phyloP scores from a whole-genome alignment of 176 grass and related monocot genomes.

The Metroxylon sagu region DNA sequence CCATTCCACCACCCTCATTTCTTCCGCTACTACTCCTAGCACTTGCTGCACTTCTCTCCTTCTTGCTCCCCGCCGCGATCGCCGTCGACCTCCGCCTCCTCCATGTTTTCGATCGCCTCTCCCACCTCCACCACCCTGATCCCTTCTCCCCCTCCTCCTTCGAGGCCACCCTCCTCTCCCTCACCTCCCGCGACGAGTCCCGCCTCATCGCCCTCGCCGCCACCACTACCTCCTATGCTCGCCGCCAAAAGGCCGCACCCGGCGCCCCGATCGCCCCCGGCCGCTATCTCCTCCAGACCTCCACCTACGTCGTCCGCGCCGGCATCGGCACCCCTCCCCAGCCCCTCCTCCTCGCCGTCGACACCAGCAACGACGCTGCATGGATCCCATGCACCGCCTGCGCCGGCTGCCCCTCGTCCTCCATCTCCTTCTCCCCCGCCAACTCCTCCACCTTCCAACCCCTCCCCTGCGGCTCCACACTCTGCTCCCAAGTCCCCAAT shows the following conservation, averaged over 20 bases:
- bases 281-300: constrained; percentile 48
- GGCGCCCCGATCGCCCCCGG: constrained; percentile 72
- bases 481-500: constrained; percentile 53
- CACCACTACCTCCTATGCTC: constrained; percentile 26
- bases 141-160: neutral
- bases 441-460: constrained; percentile 68
- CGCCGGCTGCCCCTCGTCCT: constrained; percentile 41
- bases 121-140: neutral
- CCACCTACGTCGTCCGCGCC: constrained; percentile 75
- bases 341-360: constrained; percentile 53
- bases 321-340: constrained; percentile 65
- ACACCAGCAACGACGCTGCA: constrained; percentile 88
- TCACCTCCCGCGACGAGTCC: constrained; percentile 38
- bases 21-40: too few species aligned
- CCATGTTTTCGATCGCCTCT: constrained; percentile 12
- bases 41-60: too few species aligned
- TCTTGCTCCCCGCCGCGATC: too few species aligned
- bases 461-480: constrained; percentile 71
- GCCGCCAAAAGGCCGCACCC: constrained; percentile 19
- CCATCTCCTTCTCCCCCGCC: constrained; percentile 46
- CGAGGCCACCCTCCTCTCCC: constrained; percentile 41
- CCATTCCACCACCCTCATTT: too few species aligned
- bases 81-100: too few species aligned
- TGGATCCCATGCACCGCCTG: constrained; percentile 86
- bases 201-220: constrained; percentile 45